These are phyloP conservation scores for Globisporangium orthogonon DNA, from an alignment of 352 stramenopile species.

Conservation along the genomic window DNA sequence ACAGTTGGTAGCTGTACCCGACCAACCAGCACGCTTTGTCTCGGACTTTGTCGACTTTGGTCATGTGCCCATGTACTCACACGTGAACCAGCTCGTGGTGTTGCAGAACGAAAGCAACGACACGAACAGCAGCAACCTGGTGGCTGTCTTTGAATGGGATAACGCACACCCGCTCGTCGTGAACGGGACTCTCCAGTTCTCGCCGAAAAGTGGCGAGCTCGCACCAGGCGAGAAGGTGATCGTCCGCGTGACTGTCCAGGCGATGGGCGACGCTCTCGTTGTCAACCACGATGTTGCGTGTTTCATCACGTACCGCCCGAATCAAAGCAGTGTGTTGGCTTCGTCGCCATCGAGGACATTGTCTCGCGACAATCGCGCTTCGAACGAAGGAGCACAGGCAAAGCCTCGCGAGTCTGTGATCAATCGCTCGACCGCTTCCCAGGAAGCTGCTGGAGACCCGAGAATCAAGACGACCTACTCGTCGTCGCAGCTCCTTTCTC, in stretches of 20 bases:
- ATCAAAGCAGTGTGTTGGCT: background rate
- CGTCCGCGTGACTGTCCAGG: constrained; percentile 42
- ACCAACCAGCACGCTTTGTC: constrained; percentile 38
- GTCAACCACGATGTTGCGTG: constrained; percentile 69
- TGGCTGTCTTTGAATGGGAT: constrained; percentile 58
- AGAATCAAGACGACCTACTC: background rate
- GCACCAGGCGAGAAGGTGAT: constrained; percentile 36
- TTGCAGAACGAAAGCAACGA: constrained; percentile 33
- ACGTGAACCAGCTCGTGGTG: constrained; percentile 38
- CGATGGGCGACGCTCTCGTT: constrained; percentile 34
- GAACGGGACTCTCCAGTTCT: constrained; percentile 40
- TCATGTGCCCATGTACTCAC: constrained; percentile 49
- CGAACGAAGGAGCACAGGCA: constrained; percentile 1
- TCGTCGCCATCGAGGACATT: constrained; percentile 1
- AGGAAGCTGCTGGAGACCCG: constrained; percentile 30
- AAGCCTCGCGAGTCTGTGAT: constrained; percentile 40
- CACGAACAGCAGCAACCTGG: background rate
- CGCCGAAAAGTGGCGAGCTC: constrained; percentile 42
- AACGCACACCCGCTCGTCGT: constrained; percentile 39
- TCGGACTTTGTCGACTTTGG: constrained; percentile 51
- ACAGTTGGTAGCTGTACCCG: constrained; percentile 28
- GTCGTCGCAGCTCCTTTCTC: background rate
- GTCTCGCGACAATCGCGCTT: background rate
- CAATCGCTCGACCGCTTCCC: constrained; percentile 49
- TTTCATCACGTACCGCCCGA: constrained; percentile 23